Percentiles rank a stretch among this genome's conserved stretches.
phyloP scores from a whole-genome alignment of 2,329 filamentous ascomycete species.

The Nigrospora oryzae region DNA sequence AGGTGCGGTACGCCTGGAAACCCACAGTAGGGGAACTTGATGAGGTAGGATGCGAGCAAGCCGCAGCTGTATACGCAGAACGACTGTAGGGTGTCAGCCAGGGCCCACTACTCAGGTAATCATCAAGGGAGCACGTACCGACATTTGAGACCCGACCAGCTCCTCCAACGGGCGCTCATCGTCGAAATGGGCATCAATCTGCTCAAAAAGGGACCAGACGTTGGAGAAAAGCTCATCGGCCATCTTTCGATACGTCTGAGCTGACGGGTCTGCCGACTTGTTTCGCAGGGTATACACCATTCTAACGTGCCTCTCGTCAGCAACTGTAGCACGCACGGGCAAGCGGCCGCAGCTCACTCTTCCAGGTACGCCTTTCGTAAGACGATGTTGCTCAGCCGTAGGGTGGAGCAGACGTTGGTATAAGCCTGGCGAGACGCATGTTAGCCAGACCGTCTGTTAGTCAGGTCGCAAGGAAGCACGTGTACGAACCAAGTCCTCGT shows the following conservation, averaged over 20 bases:
- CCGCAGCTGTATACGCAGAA: conserved; percentile 49
- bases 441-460: not conserved
- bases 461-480: not conserved
- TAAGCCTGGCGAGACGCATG: conserved; percentile 31
- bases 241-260: conserved; percentile 32
- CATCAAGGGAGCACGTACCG: conserved; percentile 21
- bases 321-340: no score
- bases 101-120: not conserved
- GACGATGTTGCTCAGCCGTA: conserved; percentile 48
- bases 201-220: conserved; percentile 36
- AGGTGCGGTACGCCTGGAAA: conserved; percentile 28
- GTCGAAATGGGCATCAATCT: conserved; percentile 40
- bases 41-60: conserved; percentile 41
- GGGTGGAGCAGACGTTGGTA: conserved; percentile 45
- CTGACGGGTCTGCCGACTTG: conserved; percentile 22
- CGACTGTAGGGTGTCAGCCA: conserved; percentile 18
- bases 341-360: conserved; percentile 28
- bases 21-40: conserved; percentile 41
- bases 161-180: conserved; percentile 34
- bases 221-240: conserved; percentile 39
- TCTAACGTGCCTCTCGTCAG: conserved; percentile 14
- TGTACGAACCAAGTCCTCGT: conserved; percentile 36
- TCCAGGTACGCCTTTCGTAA: conserved; percentile 44
- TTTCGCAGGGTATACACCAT: conserved; percentile 33
- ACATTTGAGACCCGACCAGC: conserved; percentile 44